Evolutionary conservation across 495 filamentous ascomycete genomes (phyloP).

Genomic region (Hypomontagnella submonticulosa): DNA sequence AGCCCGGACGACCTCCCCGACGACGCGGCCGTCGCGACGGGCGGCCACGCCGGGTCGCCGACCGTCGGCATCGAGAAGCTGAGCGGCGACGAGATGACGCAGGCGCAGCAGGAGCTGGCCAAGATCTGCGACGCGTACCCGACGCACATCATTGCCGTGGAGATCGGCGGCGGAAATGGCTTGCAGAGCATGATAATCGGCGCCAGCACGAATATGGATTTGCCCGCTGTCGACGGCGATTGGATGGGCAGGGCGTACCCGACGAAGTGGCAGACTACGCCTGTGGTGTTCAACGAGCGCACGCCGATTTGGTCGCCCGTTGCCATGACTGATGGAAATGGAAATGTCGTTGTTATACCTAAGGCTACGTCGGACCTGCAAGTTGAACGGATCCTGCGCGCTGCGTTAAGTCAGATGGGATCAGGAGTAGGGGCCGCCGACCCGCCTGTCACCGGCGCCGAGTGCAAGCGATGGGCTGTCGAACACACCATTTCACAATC

Average conservation of each 20-base stretch:
- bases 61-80: constrained; percentile 65
- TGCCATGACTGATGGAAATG: constrained; percentile 63
- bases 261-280: constrained; percentile 66
- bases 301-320: constrained; percentile 57
- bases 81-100: constrained; percentile 62
- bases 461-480: constrained; percentile 62
- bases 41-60: constrained; percentile 60
- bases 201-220: constrained; percentile 58
- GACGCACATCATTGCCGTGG: constrained; percentile 59
- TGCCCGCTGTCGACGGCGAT: constrained; percentile 65
- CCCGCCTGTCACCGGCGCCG: constrained; percentile 53
- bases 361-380: constrained; percentile 52
- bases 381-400: constrained; percentile 55
- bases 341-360: constrained; percentile 58
- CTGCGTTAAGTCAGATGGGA: constrained; percentile 59
- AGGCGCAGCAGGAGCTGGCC: constrained; percentile 59
- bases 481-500: constrained; percentile 63
- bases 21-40: constrained; percentile 57
- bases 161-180: constrained; percentile 67
- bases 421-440: constrained; percentile 61
- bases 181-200: constrained; percentile 65
- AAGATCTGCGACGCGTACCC: constrained; percentile 46
- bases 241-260: constrained; percentile 70
- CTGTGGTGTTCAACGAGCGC: constrained; percentile 62
- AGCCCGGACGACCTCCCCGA: constrained; percentile 56